Conservation (phyloP, 2,329 filamentous ascomycete species). For the Colletotrichum phormii region DNA sequence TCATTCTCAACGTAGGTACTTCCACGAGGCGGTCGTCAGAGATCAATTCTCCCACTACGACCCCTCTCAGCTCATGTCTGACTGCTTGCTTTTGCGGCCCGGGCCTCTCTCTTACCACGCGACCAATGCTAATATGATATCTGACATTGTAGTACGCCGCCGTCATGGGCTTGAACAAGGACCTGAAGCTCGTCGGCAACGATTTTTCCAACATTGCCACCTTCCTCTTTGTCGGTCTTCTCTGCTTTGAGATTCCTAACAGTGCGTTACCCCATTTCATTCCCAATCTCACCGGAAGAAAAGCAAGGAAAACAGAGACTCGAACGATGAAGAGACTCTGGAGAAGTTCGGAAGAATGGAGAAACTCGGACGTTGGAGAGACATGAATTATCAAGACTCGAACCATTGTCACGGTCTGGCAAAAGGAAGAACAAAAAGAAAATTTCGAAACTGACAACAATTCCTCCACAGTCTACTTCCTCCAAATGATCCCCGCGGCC, state of each 20-base stretch:
- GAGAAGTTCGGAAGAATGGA: neutral
- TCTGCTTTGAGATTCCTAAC: constrained; percentile 70
- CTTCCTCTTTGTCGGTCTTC: constrained; percentile 71
- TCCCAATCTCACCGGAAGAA: neutral
- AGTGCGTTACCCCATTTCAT: constrained; percentile 50
- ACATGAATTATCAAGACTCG: neutral
- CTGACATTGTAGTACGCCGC: constrained; percentile 66
- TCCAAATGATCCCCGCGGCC: constrained; percentile 69
- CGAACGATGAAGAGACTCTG: neutral
- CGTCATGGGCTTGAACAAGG: constrained; percentile 71
- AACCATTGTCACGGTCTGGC: neutral
- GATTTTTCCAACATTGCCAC: constrained; percentile 73
- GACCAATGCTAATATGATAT: constrained; percentile 3
- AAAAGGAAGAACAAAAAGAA: neutral
- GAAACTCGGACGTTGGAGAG: too few relatives aligned
- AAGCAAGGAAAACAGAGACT: neutral
- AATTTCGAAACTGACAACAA: neutral
- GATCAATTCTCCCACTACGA: neutral
- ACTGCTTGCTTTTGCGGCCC: neutral
- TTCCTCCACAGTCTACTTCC: constrained; percentile 59
- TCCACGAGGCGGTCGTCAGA: neutral
- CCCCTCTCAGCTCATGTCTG: neutral
- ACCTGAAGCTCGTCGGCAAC: constrained; percentile 67
- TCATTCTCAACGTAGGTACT: constrained; percentile 67
- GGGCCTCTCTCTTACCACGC: neutral